These are phyloP conservation scores for Falciphora oryzae DNA, from an alignment of 2,329 filamentous ascomycete genomes.

Conservation along the genomic window DNA sequence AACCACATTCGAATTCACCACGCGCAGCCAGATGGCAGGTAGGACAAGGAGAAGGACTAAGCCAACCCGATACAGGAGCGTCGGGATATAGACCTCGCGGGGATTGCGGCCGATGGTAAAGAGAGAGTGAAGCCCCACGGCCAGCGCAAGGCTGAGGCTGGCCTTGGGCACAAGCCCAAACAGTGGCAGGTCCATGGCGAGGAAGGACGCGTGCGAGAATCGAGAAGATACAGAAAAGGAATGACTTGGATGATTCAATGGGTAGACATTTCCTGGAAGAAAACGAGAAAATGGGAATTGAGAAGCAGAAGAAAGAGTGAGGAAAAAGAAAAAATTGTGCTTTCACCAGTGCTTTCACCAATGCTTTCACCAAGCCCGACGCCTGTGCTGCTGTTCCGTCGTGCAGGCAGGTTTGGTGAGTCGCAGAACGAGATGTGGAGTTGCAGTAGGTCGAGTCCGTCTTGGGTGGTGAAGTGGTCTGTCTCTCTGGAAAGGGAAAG, in stretches of 20 bases:
- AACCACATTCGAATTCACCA: conserved; percentile 35
- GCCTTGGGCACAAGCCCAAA: background rate
- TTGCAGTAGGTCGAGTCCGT: background rate
- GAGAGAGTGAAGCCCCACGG: background rate
- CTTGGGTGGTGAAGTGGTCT: background rate
- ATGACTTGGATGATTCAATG: background rate
- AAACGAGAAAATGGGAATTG: background rate
- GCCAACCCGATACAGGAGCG: conserved; percentile 2
- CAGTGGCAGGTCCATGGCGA: background rate
- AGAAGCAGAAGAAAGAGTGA: background rate
- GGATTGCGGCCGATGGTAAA: background rate
- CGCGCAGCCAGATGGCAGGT: conserved; percentile 31
- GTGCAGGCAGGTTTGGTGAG: background rate
- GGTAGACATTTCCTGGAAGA: background rate
- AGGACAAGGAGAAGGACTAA: conserved; percentile 21
- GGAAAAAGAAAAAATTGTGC: background rate
- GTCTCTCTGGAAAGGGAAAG: background rate
- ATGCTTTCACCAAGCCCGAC: background rate
- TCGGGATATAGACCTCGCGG: background rate
- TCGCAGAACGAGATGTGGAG: background rate
- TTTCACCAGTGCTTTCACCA: background rate
- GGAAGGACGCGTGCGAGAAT: background rate
- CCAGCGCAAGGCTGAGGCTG: background rate
- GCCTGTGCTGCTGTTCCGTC: background rate
- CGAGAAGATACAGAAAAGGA: background rate